phyloP scores from a whole-genome alignment of 2,329 filamentous ascomycete species.

The Fusarium mangiferae region DNA sequence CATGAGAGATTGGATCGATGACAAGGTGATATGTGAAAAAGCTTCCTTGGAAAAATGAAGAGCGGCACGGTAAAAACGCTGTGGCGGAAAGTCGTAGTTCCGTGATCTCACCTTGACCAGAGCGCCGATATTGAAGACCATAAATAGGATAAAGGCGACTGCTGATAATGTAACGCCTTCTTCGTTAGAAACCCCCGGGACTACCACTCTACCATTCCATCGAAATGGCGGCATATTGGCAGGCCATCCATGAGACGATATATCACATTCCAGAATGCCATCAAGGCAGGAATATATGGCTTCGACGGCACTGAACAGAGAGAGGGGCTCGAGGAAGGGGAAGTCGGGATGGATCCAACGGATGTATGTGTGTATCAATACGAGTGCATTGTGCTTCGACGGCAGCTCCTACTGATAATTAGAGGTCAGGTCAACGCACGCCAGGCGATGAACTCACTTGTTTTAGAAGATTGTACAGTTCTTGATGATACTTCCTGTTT shows the following conservation, averaged over 20 bases:
- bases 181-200: not conserved
- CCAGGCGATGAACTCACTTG: rapidly evolving
- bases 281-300: not conserved
- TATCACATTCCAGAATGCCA: not conserved
- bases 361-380: not conserved
- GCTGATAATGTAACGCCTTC: not conserved
- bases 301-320: not conserved
- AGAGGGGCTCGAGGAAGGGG: not conserved
- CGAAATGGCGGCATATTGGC: not conserved
- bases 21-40: not conserved
- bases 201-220: not conserved
- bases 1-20: not conserved
- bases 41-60: not conserved
- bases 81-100: not conserved
- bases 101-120: not conserved
- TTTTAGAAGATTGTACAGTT: not conserved
- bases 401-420: not conserved
- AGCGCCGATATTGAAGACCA: not conserved
- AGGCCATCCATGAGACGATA: not conserved
- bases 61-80: not conserved
- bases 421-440: not conserved
- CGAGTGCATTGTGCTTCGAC: not conserved
- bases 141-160: not conserved
- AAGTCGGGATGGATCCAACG: not conserved
- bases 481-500: not conserved